Evolutionary conservation across 2,329 filamentous ascomycete species (phyloP).

Genomic region (Scopulariopsis brevicaulis): DNA sequence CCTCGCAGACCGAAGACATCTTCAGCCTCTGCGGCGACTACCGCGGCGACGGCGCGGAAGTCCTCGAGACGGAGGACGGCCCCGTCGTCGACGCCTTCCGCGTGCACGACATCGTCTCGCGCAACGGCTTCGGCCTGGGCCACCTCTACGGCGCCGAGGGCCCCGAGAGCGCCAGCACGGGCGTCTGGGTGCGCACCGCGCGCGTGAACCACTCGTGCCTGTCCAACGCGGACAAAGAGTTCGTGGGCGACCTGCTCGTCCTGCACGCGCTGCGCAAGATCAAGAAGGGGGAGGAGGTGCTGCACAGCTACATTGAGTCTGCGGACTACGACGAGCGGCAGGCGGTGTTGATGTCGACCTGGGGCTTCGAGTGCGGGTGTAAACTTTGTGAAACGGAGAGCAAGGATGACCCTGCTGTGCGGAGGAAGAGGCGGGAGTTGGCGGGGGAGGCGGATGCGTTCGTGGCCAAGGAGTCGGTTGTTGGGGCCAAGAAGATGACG

Average conservation of each 20-base stretch:
- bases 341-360: conserved; percentile 15
- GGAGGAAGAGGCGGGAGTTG: conserved; percentile 12
- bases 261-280: conserved; percentile 23
- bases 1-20: conserved; percentile 18
- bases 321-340: conserved; percentile 15
- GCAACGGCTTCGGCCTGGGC: conserved; percentile 23
- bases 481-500: conserved; percentile 8
- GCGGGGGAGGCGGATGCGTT: conserved; percentile 10
- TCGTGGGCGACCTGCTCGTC: conserved; percentile 31
- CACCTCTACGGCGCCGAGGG: conserved; percentile 9
- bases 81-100: conserved; percentile 25
- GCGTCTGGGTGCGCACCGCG: conserved; percentile 24
- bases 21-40: conserved; percentile 23
- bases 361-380: conserved; percentile 29
- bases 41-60: conserved; percentile 9
- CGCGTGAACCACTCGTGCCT: conserved; percentile 30
- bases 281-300: conserved; percentile 21
- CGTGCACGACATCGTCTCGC: conserved; percentile 23
- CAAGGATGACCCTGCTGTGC: conserved; percentile 5
- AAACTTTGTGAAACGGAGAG: conserved; percentile 21
- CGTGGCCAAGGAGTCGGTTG: conserved; percentile 9
- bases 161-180: conserved; percentile 15
- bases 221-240: conserved; percentile 21
- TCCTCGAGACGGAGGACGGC: conserved; percentile 15
- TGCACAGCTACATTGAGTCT: conserved; percentile 22